phyloP scores from a whole-genome alignment of 306 rosid genomes.

The Amphicarpaea edgeworthii region DNA sequence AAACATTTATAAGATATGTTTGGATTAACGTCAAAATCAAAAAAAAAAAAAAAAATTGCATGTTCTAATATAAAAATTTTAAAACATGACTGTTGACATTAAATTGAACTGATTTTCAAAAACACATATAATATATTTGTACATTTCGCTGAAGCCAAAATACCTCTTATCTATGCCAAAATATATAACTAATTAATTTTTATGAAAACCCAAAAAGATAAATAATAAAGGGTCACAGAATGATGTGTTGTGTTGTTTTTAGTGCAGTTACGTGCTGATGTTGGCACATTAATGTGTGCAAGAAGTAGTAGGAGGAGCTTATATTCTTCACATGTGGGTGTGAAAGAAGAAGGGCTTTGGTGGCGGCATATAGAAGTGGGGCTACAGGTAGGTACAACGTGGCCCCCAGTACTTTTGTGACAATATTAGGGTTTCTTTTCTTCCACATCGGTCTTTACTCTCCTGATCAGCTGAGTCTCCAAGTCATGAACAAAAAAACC shows the following conservation, averaged over 20 bases:
- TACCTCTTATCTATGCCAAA: no score
- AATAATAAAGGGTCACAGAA: background rate
- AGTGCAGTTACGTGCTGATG: slow-evolving; percentile 42
- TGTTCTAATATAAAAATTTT: no score
- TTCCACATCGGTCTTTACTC: slow-evolving; percentile 37
- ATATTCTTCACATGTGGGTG: slow-evolving; percentile 38
- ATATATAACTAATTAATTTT: background rate
- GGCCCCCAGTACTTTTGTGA: slow-evolving; percentile 51
- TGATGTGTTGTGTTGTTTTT: slow-evolving; percentile 18
- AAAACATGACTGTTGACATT: no score
- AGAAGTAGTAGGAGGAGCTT: slow-evolving; percentile 12
- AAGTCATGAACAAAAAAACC: slow-evolving; percentile 38
- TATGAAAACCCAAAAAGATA: background rate
- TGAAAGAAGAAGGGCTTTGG: slow-evolving; percentile 27
- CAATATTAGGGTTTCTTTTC: slow-evolving; percentile 44
- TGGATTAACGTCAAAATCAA: no score
- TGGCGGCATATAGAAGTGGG: slow-evolving; percentile 45
- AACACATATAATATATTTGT: no score
- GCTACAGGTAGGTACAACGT: slow-evolving; percentile 35
- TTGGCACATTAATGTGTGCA: slow-evolving; percentile 36
- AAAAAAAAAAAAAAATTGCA: no score
- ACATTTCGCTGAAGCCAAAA: no score
- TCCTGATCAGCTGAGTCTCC: slow-evolving; percentile 21
- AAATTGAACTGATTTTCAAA: no score
- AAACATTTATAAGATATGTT: no score